These are phyloP conservation scores for Capronia coronata DNA, from an alignment of 2,329 filamentous ascomycete genomes.

Conservation along the genomic window DNA sequence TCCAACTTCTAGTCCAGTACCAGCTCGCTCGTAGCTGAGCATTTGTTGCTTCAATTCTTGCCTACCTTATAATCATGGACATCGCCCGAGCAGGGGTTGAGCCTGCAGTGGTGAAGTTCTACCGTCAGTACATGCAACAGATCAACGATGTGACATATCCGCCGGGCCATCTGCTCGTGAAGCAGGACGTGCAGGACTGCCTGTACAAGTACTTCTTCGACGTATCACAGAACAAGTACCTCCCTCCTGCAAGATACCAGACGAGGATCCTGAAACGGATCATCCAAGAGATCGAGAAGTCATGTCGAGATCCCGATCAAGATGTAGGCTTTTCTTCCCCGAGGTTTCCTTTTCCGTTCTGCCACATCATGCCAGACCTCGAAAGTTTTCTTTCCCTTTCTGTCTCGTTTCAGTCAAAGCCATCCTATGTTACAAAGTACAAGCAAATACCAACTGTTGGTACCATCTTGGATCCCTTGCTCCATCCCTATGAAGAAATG, in stretches of 20 bases:
- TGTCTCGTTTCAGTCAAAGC: too few species aligned
- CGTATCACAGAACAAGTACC: conserved; percentile 33
- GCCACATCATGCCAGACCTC: background rate
- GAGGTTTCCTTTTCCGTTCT: background rate
- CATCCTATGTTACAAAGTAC: too few species aligned
- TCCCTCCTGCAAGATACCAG: conserved; percentile 61
- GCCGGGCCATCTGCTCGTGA: conserved; percentile 50
- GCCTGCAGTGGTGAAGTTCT: conserved; percentile 50
- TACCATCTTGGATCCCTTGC: background rate
- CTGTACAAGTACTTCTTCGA: conserved; percentile 63
- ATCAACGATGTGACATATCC: conserved; percentile 63
- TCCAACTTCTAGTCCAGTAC: background rate
- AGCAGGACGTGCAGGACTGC: conserved; percentile 56
- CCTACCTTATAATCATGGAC: conserved; percentile 10
- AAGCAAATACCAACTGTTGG: background rate
- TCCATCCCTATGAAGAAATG: too few species aligned
- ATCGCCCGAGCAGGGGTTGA: conserved; percentile 27
- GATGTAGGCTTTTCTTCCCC: conserved; percentile 48
- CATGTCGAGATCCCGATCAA: conserved; percentile 74
- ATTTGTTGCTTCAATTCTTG: too few species aligned
- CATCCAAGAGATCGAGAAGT: conserved; percentile 61
- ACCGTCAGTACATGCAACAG: conserved; percentile 72
- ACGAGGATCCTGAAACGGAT: conserved; percentile 67
- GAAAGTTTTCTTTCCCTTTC: too few species aligned
- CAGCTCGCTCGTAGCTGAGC: background rate